These are phyloP conservation scores for Taphrina communis DNA, from an alignment of 1,139 yeast species.

Conservation along the genomic window DNA sequence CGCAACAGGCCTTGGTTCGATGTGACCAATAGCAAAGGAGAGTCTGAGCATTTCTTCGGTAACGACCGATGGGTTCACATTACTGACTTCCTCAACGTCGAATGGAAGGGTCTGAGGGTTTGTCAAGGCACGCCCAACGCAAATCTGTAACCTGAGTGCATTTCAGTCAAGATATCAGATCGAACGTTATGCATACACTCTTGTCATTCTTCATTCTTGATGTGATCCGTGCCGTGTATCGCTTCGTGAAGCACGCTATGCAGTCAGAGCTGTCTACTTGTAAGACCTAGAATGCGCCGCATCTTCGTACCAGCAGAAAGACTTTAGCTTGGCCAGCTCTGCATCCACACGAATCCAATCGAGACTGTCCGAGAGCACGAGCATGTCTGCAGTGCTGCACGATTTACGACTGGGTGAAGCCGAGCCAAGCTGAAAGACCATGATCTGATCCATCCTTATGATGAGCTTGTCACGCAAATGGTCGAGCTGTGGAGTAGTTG, in stretches of 20 bases:
- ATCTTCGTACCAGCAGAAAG: conserved; percentile 9
- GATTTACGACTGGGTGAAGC: not conserved
- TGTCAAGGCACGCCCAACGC: conserved; percentile 19
- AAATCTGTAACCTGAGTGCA: conserved; percentile 2
- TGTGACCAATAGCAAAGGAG: conserved; percentile 25
- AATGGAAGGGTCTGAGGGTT: conserved; percentile 19
- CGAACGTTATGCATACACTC: not conserved
- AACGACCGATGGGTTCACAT: conserved; percentile 36
- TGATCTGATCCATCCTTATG: conserved; percentile 12
- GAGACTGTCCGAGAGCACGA: conserved; percentile 14
- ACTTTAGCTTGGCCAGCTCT: conserved; percentile 10
- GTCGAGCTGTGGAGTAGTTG: conserved; percentile 10
- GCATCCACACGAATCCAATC: conserved; percentile 11
- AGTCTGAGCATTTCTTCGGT: conserved; percentile 31
- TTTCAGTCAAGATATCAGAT: not conserved
- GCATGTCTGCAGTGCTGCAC: not conserved
- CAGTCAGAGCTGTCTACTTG: not conserved
- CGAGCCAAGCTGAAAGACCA: conserved; percentile 10
- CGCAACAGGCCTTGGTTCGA: conserved; percentile 33
- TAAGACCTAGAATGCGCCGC: not conserved
- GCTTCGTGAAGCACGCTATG: conserved; percentile 14
- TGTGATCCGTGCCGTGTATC: conserved; percentile 1
- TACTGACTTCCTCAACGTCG: conserved; percentile 22
- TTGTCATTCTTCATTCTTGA: conserved; percentile 6
- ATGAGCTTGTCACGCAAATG: conserved; percentile 15